Conservation (phyloP, 306 rosid genomes). For the Cyclanthera cordifolia region DNA sequence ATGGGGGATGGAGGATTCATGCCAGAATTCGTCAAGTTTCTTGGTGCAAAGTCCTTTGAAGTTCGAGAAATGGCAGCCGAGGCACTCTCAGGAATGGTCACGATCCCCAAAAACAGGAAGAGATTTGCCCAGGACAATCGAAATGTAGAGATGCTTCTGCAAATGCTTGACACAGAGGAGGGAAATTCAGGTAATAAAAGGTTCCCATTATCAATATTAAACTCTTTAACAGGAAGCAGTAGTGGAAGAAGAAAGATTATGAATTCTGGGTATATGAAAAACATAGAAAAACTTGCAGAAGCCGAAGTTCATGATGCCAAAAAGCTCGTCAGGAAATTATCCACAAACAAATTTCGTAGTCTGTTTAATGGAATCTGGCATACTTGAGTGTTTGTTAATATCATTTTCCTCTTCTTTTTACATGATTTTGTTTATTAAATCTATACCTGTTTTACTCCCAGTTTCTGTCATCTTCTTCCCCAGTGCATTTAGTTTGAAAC, state of each 20-base stretch:
- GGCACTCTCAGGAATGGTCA: constrained; percentile 54
- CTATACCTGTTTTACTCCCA: constrained; percentile 24
- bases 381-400: constrained; percentile 34
- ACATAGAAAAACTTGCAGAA: constrained; percentile 76
- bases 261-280: constrained; percentile 54
- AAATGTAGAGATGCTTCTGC: constrained; percentile 43
- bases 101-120: constrained; percentile 60
- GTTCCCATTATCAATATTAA: constrained; percentile 50
- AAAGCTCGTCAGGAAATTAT: constrained; percentile 64
- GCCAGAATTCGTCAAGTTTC: constrained; percentile 66
- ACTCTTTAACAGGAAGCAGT: constrained; percentile 60
- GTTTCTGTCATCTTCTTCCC: too few relatives aligned
- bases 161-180: constrained; percentile 47
- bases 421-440: constrained; percentile 26
- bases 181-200: constrained; percentile 45
- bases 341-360: constrained; percentile 59
- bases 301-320: constrained; percentile 74
- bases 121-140: constrained; percentile 62
- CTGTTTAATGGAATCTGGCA: constrained; percentile 74
- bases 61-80: constrained; percentile 79
- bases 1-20: constrained; percentile 63
- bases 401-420: neutral
- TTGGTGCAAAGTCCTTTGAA: constrained; percentile 58
- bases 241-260: constrained; percentile 73
- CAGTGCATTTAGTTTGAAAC: too few relatives aligned